Percentiles rank a stretch among this genome's conserved stretches.
phyloP scores from a whole-genome alignment of 1,284 basidiomycete species.

The Naganishia liquefaciens region DNA sequence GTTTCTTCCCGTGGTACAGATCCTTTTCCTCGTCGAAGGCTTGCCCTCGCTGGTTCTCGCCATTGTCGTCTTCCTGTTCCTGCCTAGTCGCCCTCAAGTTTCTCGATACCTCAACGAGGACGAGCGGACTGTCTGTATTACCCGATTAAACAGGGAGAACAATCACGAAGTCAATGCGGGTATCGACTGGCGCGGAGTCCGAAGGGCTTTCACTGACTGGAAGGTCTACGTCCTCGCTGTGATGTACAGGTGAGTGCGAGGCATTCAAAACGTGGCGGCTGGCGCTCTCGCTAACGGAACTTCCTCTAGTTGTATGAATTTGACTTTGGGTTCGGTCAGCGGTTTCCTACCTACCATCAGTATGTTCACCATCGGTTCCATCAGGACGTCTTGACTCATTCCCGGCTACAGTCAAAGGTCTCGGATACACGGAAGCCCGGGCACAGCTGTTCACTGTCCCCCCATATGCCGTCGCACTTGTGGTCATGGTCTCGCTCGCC shows the following conservation, averaged over 20 bases:
- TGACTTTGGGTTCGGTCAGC: conserved; percentile 72
- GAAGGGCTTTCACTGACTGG: conserved; percentile 68
- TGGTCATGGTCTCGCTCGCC: conserved; percentile 66
- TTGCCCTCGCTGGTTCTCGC: conserved; percentile 62
- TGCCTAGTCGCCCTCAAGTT: conserved; percentile 77
- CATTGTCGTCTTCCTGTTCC: conserved; percentile 63
- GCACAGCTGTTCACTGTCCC: conserved; percentile 72
- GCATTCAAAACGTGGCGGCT: conserved; percentile 9
- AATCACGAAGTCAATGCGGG: conserved; percentile 60
- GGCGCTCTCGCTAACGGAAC: conserved; percentile 55
- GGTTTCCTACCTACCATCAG: conserved; percentile 85
- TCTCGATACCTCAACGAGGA: conserved; percentile 68
- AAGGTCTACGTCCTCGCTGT: conserved; percentile 61
- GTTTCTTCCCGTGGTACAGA: conserved; percentile 57
- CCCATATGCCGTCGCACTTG: conserved; percentile 72
- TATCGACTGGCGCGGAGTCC: conserved; percentile 56
- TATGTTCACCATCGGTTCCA: conserved; percentile 42
- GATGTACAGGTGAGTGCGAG: conserved; percentile 66
- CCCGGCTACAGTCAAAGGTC: conserved; percentile 38
- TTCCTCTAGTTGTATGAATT: conserved; percentile 76
- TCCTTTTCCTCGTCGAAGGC: conserved; percentile 77
- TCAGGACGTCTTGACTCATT: conserved; percentile 29
- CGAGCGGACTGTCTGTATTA: conserved; percentile 71
- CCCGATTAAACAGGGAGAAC: conserved; percentile 70
- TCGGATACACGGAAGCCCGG: conserved; percentile 57